Percentiles rank a stretch among this genome's conserved stretches.
These are phyloP conservation scores for Retiboletus flavoniger DNA, from an alignment of 1,284 basidiomycete species.

Conservation along the genomic window DNA sequence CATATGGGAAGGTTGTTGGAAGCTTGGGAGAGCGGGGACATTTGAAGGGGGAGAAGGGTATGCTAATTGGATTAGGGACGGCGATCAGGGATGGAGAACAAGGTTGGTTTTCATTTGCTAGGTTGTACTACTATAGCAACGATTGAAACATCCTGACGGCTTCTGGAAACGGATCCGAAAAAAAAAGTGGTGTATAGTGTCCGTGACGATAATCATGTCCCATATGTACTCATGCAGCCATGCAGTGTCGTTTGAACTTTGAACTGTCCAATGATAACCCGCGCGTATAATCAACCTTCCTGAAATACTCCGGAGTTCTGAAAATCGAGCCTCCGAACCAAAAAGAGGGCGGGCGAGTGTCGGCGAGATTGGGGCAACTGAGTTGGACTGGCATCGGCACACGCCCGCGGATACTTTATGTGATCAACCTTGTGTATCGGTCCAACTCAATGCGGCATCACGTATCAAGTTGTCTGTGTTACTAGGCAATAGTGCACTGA, in stretches of 20 bases:
- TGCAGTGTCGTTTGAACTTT: not conserved
- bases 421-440: not conserved
- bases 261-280: conserved; percentile 1
- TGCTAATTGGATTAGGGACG: not conserved
- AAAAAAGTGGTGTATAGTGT: not conserved
- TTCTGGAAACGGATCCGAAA: not conserved
- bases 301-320: not conserved
- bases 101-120: not conserved
- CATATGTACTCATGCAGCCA: not conserved
- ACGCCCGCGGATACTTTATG: conserved; percentile 9
- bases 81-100: conserved; percentile 10
- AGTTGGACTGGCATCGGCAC: conserved; percentile 14
- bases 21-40: conserved; percentile 33
- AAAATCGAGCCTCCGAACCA: conserved; percentile 11
- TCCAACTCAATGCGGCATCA: not conserved
- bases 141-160: conserved; percentile 8
- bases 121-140: conserved; percentile 19
- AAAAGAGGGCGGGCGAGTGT: conserved; percentile 8
- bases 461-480: conserved; percentile 12
- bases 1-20: conserved; percentile 28
- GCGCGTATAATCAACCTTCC: conserved; percentile 5
- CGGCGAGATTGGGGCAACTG: conserved; percentile 7
- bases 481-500: conserved; percentile 16
- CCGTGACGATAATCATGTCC: conserved; percentile 12
- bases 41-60: conserved; percentile 10